A percentile compares a stretch with the other conserved stretches of the same genome.
These are phyloP conservation scores for Pezicula neosporulosa DNA, from an alignment of 2,329 filamentous ascomycete genomes.

Conservation along the genomic window DNA sequence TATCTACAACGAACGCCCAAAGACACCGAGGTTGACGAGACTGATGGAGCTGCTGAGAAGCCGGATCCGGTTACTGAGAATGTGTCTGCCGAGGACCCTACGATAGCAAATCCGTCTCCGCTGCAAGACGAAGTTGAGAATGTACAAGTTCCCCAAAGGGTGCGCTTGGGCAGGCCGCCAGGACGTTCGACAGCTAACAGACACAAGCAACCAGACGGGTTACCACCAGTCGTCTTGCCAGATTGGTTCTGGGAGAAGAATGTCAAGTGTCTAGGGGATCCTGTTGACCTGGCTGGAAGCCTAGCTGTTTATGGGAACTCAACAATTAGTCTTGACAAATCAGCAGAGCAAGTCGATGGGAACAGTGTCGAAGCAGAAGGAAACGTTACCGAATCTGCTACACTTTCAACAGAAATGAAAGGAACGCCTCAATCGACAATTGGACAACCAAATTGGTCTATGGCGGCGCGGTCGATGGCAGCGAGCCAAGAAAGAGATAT, in stretches of 20 bases:
- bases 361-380: conserved; percentile 4
- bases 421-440: background rate
- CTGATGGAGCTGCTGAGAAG: conserved; percentile 3
- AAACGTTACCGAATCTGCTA: conserved; percentile 1
- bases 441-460: background rate
- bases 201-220: conserved; percentile 21
- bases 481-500: conserved; percentile 5
- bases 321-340: background rate
- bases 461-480: background rate
- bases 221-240: conserved; percentile 54
- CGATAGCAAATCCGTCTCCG: background rate
- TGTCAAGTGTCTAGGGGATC: conserved; percentile 31
- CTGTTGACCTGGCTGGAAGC: conserved; percentile 8
- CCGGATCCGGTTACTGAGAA: conserved; percentile 6
- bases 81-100: conserved; percentile 10
- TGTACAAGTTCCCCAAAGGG: conserved; percentile 3
- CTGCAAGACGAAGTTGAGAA: background rate
- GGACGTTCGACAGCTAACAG: conserved; percentile 17
- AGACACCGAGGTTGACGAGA: conserved; percentile 11
- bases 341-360: background rate
- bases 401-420: background rate
- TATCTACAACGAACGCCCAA: conserved; percentile 20
- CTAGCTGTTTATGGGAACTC: conserved; percentile 16
- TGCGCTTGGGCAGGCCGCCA: conserved; percentile 12
- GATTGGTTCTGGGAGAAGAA: conserved; percentile 52